Evolutionary conservation across 208 protist species (phyloP), one percentile per base, ranked within the genome.

Genomic region (Porcisia deanei): DNA sequence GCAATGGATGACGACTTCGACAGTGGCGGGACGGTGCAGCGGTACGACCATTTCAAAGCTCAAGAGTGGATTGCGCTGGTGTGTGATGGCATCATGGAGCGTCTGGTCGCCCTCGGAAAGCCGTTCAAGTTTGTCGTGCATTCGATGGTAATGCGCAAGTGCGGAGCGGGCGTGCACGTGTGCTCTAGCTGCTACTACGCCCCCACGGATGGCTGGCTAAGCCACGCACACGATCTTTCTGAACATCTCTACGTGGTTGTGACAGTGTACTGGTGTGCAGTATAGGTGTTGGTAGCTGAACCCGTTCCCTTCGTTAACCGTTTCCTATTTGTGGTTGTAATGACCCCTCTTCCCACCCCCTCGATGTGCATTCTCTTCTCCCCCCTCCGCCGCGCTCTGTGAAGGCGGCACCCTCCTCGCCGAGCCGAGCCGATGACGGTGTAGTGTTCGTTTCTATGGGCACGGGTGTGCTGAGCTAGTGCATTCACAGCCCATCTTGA

Each of bases 51-150:
- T 78, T 82, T 84, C 39, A 94, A 93, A 73, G 72, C 85, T 0
- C 75, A 89, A 22, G 81, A 76, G 49, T 97, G 90, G 89, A 93
- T 95, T 41, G 83, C 89, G 71, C 85, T 91, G 37, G 94, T 97
- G 63, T 95, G 90, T 80, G 93, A 97, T 71, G 84, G 84, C 71
- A 94, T 94, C 65, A 87, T 91, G 85, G 89, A 97, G 83, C 85
- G 88, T 4, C 72, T 95, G 37, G 73, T 97, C n/a, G 84, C 79
- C 1, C 79, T 97, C 53, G 81, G 85, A 6, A 93, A 93, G 75
- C 93, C 93, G 47, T 97, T 93, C 80, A 97, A 97, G 86, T 97
- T 86, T 81, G 88, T 97, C 12, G 85, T 88, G 43, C 89, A 95
- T 70, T 81, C 83, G 22, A 89, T 97, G 84, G 82, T 95, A 47